phyloP scores from a whole-genome alignment of 108 stramenopile species.

The Pseudonitzschia multiseries region DNA sequence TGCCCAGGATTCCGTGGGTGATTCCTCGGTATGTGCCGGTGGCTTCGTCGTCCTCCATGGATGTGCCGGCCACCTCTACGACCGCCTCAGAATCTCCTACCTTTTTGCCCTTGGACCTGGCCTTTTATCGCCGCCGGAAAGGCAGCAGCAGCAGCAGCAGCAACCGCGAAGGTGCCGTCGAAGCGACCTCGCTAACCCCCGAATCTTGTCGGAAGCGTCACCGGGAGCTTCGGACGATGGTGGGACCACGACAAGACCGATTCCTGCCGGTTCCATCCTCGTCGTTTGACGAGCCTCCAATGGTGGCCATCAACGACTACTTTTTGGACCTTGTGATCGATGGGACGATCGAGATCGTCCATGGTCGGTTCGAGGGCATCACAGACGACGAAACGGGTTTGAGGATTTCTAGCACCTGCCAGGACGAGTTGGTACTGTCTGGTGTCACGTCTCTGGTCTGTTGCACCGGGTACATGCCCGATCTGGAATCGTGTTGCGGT shows the following conservation, averaged over 20 bases:
- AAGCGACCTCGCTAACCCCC: conserved; percentile 30
- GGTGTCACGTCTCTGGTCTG: conserved; percentile 52
- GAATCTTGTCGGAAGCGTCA: conserved; percentile 40
- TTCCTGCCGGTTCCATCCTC: conserved; percentile 47
- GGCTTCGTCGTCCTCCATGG: no score
- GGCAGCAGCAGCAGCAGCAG: no score
- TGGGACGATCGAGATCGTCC: conserved; percentile 48
- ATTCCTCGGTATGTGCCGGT: conserved; percentile 61
- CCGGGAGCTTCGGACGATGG: conserved; percentile 34
- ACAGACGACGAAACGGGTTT: conserved; percentile 27
- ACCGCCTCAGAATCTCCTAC: no score
- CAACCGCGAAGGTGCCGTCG: no score
- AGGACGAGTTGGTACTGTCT: background rate
- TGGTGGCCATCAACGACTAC: conserved; percentile 57
- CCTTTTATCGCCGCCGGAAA: conserved; percentile 50
- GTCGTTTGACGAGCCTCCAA: conserved; percentile 45
- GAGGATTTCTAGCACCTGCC: background rate
- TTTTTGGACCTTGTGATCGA: conserved; percentile 58
- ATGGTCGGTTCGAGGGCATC: conserved; percentile 47
- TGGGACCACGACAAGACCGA: conserved; percentile 44
- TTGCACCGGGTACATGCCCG: conserved; percentile 55
- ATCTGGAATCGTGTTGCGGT: conserved; percentile 28
- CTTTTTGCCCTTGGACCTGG: conserved; percentile 58
- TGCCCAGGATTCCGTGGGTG: conserved; percentile 64
- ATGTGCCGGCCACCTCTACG: no score